A percentile compares a stretch with the other conserved stretches of the same genome.
Conservation (phyloP, 2,329 filamentous ascomycete species). For the Aquanectria penicillioides region DNA sequence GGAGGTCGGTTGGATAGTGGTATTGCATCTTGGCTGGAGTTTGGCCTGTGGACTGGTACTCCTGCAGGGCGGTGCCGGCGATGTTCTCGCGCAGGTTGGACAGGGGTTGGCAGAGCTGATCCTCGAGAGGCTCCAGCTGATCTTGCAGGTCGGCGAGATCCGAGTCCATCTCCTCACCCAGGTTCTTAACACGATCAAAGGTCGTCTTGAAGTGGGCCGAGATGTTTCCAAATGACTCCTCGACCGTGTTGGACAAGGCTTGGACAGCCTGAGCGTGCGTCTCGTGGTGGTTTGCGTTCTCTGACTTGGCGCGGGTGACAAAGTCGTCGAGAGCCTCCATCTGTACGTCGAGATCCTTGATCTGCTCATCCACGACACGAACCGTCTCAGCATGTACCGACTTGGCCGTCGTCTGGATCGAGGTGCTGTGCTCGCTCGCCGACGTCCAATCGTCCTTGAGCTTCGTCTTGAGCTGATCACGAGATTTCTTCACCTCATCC, state of each 20-base stretch:
- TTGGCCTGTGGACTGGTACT: slow-evolving; percentile 86
- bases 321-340: slow-evolving; percentile 93
- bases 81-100: slow-evolving; percentile 77
- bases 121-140: slow-evolving; percentile 68
- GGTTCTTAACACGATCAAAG: slow-evolving; percentile 71
- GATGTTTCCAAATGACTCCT: slow-evolving; percentile 77
- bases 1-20: slow-evolving; percentile 80
- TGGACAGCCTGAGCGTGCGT: slow-evolving; percentile 74
- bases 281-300: slow-evolving; percentile 82
- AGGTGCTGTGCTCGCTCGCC: slow-evolving; percentile 82
- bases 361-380: slow-evolving; percentile 88
- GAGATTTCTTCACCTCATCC: slow-evolving; percentile 75
- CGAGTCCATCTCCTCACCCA: slow-evolving; percentile 74
- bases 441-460: slow-evolving; percentile 87
- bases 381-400: slow-evolving; percentile 92
- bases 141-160: slow-evolving; percentile 68
- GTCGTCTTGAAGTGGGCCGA: slow-evolving; percentile 75
- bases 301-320: slow-evolving; percentile 80
- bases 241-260: slow-evolving; percentile 73
- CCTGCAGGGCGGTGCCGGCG: slow-evolving; percentile 70
- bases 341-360: slow-evolving; percentile 85
- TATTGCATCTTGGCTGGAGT: slow-evolving; percentile 87
- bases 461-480: slow-evolving; percentile 81
- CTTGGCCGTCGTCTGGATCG: slow-evolving; percentile 84
- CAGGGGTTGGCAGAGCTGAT: slow-evolving; percentile 74